Conservation (phyloP, 208 protist genomes). For the Trypanosoma rangeli region DNA sequence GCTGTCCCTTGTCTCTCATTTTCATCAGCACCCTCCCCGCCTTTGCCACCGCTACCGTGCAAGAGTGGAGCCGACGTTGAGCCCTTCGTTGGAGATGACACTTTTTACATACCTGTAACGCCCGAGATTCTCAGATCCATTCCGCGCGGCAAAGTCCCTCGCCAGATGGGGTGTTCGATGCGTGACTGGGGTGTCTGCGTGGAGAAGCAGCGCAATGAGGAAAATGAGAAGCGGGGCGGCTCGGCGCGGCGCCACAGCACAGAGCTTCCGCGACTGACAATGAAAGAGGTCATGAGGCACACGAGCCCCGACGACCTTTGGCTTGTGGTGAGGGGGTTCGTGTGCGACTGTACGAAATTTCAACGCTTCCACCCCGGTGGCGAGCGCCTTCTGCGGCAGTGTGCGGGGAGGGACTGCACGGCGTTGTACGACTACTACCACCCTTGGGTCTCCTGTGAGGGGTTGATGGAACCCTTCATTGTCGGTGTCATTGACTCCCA, state of each 20-base stretch:
- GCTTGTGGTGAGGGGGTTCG: slow-evolving; percentile 69
- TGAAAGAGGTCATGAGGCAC: slow-evolving; percentile 56
- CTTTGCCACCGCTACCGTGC: neutral
- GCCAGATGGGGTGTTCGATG: slow-evolving; percentile 41
- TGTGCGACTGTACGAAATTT: slow-evolving; percentile 81
- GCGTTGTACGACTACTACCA: slow-evolving; percentile 68
- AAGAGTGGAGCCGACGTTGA: neutral
- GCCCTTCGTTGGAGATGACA: neutral
- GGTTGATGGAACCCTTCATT: slow-evolving; percentile 54
- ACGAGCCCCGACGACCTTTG: slow-evolving; percentile 64
- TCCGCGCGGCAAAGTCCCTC: slow-evolving; percentile 22
- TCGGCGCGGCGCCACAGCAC: neutral
- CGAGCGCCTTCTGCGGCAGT: slow-evolving; percentile 47
- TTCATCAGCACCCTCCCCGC: neutral
- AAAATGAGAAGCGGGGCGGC: neutral
- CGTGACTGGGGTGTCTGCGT: slow-evolving; percentile 43
- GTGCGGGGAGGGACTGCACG: slow-evolving; percentile 70
- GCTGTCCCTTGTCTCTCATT: neutral
- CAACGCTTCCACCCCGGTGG: slow-evolving; percentile 74
- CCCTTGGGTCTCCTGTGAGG: slow-evolving; percentile 66
- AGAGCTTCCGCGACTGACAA: slow-evolving; percentile 36
- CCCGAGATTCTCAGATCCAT: slow-evolving; percentile 25
- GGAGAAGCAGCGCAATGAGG: neutral
- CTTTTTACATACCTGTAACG: slow-evolving; percentile 16
- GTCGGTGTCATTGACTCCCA: slow-evolving; percentile 13